Evolutionary conservation across 1,139 yeast species (phyloP).

Genomic region (Yamadazyma songkhlaensis): DNA sequence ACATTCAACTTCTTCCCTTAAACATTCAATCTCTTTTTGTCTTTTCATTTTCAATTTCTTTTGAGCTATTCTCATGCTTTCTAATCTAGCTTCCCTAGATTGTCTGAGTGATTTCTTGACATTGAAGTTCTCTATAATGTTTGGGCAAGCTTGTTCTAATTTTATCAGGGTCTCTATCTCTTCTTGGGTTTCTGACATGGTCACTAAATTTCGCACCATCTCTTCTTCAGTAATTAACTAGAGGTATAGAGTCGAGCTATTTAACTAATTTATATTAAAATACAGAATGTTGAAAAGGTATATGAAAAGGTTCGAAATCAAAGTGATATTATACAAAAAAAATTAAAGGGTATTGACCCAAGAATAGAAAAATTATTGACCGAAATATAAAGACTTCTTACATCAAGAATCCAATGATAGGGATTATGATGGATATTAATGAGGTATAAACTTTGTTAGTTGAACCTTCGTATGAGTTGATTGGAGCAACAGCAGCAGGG

Average conservation of each 20-base stretch:
- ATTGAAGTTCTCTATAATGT: background rate
- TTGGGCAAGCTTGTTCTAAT: no score
- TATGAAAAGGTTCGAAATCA: no score
- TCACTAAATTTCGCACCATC: no score
- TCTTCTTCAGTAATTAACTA: no score
- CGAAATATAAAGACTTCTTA: background rate
- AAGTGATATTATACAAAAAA: no score
- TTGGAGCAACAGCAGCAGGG: background rate
- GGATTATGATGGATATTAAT: background rate
- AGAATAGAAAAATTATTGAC: no score
- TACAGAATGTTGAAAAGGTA: no score
- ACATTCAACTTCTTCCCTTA: constrained; percentile 1
- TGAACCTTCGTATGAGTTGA: constrained; percentile 1
- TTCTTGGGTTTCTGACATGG: no score
- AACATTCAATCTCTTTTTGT: constrained; percentile 1
- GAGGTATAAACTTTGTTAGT: background rate
- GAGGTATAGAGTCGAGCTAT: no score
- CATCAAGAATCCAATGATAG: background rate
- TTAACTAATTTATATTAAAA: no score
- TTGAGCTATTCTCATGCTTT: constrained; percentile 8
- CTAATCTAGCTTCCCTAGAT: background rate
- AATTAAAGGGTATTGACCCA: no score
- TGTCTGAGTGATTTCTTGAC: background rate
- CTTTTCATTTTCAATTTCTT: constrained; percentile 6
- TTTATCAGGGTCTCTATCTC: no score